These are phyloP conservation scores for Alloascoidea hylecoeti DNA, from an alignment of 805 yeast genomes.

Conservation along the genomic window DNA sequence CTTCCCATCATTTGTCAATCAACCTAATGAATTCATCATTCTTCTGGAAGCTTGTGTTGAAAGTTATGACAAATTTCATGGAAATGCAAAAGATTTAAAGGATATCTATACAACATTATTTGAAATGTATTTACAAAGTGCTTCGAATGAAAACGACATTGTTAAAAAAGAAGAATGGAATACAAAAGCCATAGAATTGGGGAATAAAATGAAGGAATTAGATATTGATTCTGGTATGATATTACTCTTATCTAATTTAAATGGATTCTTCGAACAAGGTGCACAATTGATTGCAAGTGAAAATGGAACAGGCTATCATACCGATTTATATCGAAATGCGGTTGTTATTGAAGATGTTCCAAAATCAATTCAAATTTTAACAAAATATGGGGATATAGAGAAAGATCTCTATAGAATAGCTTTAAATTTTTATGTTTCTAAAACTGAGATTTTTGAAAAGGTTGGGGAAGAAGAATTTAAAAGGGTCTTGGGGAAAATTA, in stretches of 20 bases:
- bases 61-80: conserved; percentile 64
- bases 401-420: conserved; percentile 57
- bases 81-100: conserved; percentile 49
- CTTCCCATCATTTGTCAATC: conserved; percentile 75
- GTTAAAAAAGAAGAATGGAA: conserved; percentile 42
- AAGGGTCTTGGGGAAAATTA: conserved; percentile 37
- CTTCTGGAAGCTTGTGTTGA: conserved; percentile 86
- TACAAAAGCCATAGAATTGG: conserved; percentile 41
- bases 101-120: conserved; percentile 68
- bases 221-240: conserved; percentile 42
- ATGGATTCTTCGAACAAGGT: conserved; percentile 16
- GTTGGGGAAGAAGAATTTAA: conserved; percentile 38
- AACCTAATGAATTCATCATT: conserved; percentile 79
- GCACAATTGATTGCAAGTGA: conserved; percentile 12
- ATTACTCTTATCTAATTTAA: conserved; percentile 40
- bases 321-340: conserved; percentile 53
- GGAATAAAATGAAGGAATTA: conserved; percentile 28
- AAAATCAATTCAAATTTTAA: conserved; percentile 41
- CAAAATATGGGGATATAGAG: conserved; percentile 44
- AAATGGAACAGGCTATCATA: conserved; percentile 27
- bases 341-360: conserved; percentile 42
- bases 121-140: conserved; percentile 63
- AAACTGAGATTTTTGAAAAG: conserved; percentile 30
- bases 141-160: conserved; percentile 22
- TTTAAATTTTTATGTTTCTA: conserved; percentile 46